phyloP scores from a whole-genome alignment of 306 rosid species.

The Psophocarpus tetragonolobus region DNA sequence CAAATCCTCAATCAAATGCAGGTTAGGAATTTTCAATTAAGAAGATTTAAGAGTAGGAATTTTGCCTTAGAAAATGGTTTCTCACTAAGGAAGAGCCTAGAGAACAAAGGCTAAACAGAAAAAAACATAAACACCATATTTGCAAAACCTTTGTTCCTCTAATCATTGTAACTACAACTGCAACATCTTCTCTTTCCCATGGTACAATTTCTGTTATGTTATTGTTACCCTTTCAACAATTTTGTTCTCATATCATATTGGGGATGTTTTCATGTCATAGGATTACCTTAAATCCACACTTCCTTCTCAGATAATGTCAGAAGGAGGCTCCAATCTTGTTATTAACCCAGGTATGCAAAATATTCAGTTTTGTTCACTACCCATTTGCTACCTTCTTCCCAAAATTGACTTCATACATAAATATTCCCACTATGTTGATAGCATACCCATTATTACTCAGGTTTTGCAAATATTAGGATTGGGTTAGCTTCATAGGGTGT shows the following conservation, averaged over 20 bases:
- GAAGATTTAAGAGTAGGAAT: too few relatives aligned
- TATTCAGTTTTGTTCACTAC: constrained; percentile 3
- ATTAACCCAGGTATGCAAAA: constrained; percentile 77
- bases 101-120: not conserved
- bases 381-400: constrained; percentile 9
- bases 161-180: not conserved
- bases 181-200: constrained; percentile 21
- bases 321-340: constrained; percentile 91
- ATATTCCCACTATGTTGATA: constrained; percentile 26
- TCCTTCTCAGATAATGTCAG: constrained; percentile 83
- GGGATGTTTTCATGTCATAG: constrained; percentile 42
- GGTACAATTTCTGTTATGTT: constrained; percentile 28
- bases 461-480: constrained; percentile 83
- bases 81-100: not conserved
- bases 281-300: constrained; percentile 92
- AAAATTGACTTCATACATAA: not conserved
- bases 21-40: too few relatives aligned
- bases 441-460: constrained; percentile 38
- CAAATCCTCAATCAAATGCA: too few relatives aligned
- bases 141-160: not conserved
- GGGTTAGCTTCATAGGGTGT: constrained; percentile 93
- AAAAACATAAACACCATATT: constrained; percentile 3
- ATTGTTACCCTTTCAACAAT: not conserved
- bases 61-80: not conserved
- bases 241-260: constrained; percentile 22